Evolutionary conservation across 441 rosid species (phyloP).

Genomic region (Populus tomentosa): DNA sequence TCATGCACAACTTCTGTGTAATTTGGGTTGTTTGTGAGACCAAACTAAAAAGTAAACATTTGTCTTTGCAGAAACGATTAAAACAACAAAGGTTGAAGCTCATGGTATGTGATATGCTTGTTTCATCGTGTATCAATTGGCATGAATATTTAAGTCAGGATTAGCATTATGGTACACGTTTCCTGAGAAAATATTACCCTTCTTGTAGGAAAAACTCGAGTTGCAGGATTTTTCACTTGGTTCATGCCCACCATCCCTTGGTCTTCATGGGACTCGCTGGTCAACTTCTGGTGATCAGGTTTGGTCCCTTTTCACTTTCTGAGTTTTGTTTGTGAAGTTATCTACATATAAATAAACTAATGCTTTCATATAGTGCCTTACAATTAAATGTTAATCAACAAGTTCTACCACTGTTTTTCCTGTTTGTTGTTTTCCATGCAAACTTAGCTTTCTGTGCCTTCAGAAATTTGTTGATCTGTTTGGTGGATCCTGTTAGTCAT

Average conservation of each 20-base stretch:
- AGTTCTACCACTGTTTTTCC: background rate
- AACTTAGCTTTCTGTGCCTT: background rate
- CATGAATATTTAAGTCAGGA: background rate
- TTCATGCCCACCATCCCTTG: conserved; percentile 68
- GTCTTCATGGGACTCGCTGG: conserved; percentile 84
- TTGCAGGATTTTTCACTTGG: conserved; percentile 84
- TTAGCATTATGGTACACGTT: conserved; percentile 11
- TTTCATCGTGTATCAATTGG: background rate
- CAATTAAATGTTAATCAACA: background rate
- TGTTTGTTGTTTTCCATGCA: background rate
- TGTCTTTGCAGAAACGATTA: conserved; percentile 70
- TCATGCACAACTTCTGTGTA: background rate
- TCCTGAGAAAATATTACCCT: conserved; percentile 9
- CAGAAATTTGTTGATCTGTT: background rate
- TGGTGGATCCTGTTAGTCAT: background rate
- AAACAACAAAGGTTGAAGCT: conserved; percentile 66
- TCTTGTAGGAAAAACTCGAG: conserved; percentile 73
- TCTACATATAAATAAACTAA: background rate
- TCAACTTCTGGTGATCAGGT: conserved; percentile 85
- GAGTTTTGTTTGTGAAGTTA: background rate
- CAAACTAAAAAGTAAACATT: conserved; percentile 11
- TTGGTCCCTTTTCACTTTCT: conserved; percentile 16
- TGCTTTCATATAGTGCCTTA: background rate
- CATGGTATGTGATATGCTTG: conserved; percentile 52
- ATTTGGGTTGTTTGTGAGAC: background rate